These are phyloP conservation scores for Paramecium sexaurelia DNA, from an alignment of 73 alveolate genomes.

Conservation along the genomic window DNA sequence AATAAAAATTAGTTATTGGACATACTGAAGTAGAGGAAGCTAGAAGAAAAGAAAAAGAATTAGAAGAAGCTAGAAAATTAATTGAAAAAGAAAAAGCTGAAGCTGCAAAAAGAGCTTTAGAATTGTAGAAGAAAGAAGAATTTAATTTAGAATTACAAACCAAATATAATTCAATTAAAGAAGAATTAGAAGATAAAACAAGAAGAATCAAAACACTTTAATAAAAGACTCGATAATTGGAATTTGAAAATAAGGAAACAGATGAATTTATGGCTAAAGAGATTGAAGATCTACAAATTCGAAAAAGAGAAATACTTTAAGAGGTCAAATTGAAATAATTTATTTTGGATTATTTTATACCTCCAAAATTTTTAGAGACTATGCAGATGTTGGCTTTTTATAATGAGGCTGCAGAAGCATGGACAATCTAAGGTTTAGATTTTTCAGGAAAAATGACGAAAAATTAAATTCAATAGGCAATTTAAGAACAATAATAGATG, in stretches of 20 bases:
- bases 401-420: constrained; percentile 80
- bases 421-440: constrained; percentile 83
- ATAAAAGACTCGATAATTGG: constrained; percentile 70
- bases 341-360: constrained; percentile 80
- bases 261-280: constrained; percentile 81
- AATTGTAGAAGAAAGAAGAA: constrained; percentile 76
- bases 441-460: constrained; percentile 80
- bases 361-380: constrained; percentile 79
- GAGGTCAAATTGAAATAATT: constrained; percentile 80
- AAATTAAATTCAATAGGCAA: constrained; percentile 70
- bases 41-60: constrained; percentile 83
- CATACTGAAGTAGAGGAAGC: constrained; percentile 86
- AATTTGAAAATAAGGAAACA: constrained; percentile 75
- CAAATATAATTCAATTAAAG: constrained; percentile 72
- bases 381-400: constrained; percentile 84
- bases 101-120: constrained; percentile 68
- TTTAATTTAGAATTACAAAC: constrained; percentile 70
- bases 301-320: constrained; percentile 77
- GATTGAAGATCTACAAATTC: constrained; percentile 78
- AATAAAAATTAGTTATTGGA: constrained; percentile 83
- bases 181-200: constrained; percentile 80
- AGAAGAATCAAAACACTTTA: constrained; percentile 75
- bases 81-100: constrained; percentile 73
- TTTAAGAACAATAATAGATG: constrained; percentile 72
- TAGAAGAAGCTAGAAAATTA: constrained; percentile 76